These are phyloP conservation scores for Trichophyton equinum DNA, from an alignment of 2,329 filamentous ascomycete species.

Conservation along the genomic window DNA sequence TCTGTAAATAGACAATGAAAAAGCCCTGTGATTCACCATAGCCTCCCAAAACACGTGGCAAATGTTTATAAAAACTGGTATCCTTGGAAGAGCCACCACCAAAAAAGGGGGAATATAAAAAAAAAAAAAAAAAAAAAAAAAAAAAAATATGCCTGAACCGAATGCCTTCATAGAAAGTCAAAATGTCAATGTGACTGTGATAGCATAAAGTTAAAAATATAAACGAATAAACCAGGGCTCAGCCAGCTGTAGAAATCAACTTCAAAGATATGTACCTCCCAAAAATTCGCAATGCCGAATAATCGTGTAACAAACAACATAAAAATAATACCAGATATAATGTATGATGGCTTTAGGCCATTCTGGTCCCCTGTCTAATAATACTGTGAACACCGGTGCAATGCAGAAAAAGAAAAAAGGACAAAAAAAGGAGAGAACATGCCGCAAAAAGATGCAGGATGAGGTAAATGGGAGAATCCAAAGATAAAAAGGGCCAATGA, in stretches of 20 bases:
- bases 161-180: not conserved
- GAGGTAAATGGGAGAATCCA: not conserved
- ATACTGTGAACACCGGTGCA: not conserved
- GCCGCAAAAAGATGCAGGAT: not conserved
- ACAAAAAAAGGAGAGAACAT: not conserved
- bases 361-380: not conserved
- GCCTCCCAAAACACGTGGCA: not conserved
- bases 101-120: not conserved
- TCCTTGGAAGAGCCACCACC: not conserved
- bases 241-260: not conserved
- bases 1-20: not conserved
- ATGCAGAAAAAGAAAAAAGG: not conserved
- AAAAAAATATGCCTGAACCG: not conserved
- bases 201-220: not conserved
- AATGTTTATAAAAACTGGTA: not conserved
- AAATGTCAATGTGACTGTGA: not conserved
- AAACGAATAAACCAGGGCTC: not conserved
- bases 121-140: not conserved
- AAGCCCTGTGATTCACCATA: not conserved
- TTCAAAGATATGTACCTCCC: not conserved
- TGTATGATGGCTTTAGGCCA: not conserved
- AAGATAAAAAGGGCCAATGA: not conserved
- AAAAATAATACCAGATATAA: not conserved
- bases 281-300: not conserved
- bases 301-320: not conserved